Evolutionary conservation across 208 protist genomes (phyloP), one percentile per base, ranked within the genome.

Genomic region (Giardia muris): DNA sequence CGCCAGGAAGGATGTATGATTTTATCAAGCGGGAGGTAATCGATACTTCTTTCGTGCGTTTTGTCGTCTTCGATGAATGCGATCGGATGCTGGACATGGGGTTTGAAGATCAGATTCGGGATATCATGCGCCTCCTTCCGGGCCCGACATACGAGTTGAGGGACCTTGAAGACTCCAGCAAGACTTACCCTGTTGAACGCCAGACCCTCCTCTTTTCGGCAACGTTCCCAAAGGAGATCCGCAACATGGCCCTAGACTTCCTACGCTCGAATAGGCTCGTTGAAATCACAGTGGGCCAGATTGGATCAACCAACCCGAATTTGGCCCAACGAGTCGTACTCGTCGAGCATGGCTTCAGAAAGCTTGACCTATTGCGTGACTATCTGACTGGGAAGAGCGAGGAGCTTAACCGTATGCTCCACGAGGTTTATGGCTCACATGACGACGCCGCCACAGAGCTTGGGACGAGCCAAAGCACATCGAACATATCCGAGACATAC

Each of bases 1-100:
- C 97, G 0, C 98, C 98, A 0, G 98, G 98, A n/a, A 95, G 98
- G 47, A 94, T 99, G 10, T 96, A 97, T 76, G 98, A 99, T 93
- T 95, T 97, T 87, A 94, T 99, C 0, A 96, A 99, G 91, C 93
- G 94, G 42, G 95, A 95, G 39, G 96, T 97, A 91, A 94, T 98
- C 0, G 98, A 57, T 47, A 48, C 90, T 0, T 43, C 0, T 0
- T 39, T 92, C 0, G 43, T 94, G 2, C 39, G 44, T 0, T 43
- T 3, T 93, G 93, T 98, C 0, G 95, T 97, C 0, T 92, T 97
- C 0, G 96, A 97, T 93, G 97, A 98, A 91, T 96, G 96, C 43
- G 97, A 98, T 93, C 93, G 96, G 87, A 97, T 97, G 96, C 94
- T 98, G 10, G 96, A 97, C 93, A 97, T 97, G 96, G 97, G 97